phyloP scores from a whole-genome alignment of 2,329 filamentous ascomycete genomes.

The Aspergillus flavus region DNA sequence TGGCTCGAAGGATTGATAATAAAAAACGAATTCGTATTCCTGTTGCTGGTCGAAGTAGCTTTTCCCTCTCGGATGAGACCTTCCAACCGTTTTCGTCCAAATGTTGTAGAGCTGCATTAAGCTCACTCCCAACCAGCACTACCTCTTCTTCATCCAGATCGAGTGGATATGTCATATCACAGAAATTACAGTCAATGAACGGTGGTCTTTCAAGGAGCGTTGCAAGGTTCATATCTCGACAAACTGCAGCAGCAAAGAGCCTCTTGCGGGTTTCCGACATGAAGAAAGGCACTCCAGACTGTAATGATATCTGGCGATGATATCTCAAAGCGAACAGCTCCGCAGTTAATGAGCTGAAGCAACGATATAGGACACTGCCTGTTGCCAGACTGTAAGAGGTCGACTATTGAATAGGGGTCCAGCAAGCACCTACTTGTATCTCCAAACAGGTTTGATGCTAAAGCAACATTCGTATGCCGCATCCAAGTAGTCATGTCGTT shows the following conservation, averaged over 20 bases:
- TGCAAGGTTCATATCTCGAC: constrained; percentile 32
- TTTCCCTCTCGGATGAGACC: background rate
- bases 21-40: constrained; percentile 3
- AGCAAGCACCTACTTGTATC: constrained; percentile 21
- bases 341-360: background rate
- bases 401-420: constrained; percentile 1
- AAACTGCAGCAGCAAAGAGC: constrained; percentile 29
- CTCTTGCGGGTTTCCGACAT: constrained; percentile 29
- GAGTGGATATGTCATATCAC: constrained; percentile 29
- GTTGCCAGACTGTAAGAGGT: background rate
- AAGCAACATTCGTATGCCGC: constrained; percentile 17
- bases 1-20: constrained; percentile 12
- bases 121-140: constrained; percentile 14
- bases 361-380: constrained; percentile 6
- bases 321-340: constrained; percentile 2
- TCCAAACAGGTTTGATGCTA: constrained; percentile 22
- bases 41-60: constrained; percentile 1
- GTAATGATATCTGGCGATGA: background rate
- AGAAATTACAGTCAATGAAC: constrained; percentile 31
- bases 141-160: constrained; percentile 31
- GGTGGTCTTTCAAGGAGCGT: constrained; percentile 35
- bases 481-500: constrained; percentile 23
- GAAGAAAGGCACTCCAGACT: constrained; percentile 26
- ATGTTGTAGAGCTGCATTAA: constrained; percentile 11
- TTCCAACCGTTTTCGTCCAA: constrained; percentile 16